These are phyloP conservation scores for Apiotrichum porosum DNA, from an alignment of 1,284 basidiomycete genomes.

Conservation along the genomic window DNA sequence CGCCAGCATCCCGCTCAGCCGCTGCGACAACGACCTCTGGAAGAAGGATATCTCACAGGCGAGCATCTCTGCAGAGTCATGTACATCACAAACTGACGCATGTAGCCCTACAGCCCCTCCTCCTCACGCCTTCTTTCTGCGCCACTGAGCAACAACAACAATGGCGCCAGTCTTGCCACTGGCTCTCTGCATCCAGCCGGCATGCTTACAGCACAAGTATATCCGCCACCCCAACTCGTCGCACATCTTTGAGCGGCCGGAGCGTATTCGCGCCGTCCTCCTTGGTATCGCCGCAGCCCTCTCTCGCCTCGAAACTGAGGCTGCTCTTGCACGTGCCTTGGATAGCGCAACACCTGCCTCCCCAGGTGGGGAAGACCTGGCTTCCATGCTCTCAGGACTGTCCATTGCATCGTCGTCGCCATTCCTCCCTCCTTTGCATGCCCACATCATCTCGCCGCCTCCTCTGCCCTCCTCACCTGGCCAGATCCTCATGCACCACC, in stretches of 20 bases:
- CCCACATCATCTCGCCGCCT: slow-evolving; percentile 29
- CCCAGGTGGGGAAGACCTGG: slow-evolving; percentile 22
- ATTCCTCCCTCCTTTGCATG: slow-evolving; percentile 18
- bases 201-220: slow-evolving; percentile 59
- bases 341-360: no score
- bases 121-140: no score
- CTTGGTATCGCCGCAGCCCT: slow-evolving; percentile 72
- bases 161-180: no score
- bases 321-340: no score
- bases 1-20: no score
- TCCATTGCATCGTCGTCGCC: slow-evolving; percentile 19
- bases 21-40: no score
- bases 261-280: slow-evolving; percentile 76
- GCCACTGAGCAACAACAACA: no score
- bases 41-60: no score
- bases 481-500: slow-evolving; percentile 38
- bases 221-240: slow-evolving; percentile 69
- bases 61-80: no score
- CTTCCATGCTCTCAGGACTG: slow-evolving; percentile 30
- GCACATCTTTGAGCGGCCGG: slow-evolving; percentile 77
- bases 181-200: slow-evolving; percentile 49
- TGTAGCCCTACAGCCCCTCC: no score
- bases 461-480: slow-evolving; percentile 22
- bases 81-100: no score
- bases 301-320: slow-evolving; percentile 60